These are phyloP conservation scores for Wallacemonas sp. DNA, from an alignment of 208 protist genomes.

Conservation along the genomic window DNA sequence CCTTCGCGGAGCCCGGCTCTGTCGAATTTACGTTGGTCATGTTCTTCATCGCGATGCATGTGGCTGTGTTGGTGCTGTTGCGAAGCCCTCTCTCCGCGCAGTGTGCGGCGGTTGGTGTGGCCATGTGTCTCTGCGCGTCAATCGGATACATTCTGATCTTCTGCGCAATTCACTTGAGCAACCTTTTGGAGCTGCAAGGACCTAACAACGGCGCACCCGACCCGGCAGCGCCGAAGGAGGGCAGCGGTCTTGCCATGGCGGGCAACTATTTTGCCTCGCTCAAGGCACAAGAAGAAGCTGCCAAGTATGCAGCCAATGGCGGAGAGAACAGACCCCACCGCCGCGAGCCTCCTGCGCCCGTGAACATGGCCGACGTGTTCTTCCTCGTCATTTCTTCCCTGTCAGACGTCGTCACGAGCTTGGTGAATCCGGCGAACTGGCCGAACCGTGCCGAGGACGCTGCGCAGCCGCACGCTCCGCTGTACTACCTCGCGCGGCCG, in stretches of 20 bases:
- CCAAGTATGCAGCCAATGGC: too few species aligned
- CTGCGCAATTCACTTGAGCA: slow-evolving; percentile 15
- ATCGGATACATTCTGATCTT: slow-evolving; percentile 44
- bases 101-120: slow-evolving; percentile 26
- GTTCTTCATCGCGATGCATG: slow-evolving; percentile 8
- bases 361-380: background rate
- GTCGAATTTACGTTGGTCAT: slow-evolving; percentile 24
- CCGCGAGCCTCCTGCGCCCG: too few species aligned
- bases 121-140: slow-evolving; percentile 23
- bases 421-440: slow-evolving; percentile 2
- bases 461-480: background rate
- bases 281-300: slow-evolving; percentile 4
- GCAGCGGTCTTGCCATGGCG: slow-evolving; percentile 4
- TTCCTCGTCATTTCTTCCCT: background rate
- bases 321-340: too few species aligned
- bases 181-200: background rate
- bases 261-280: background rate
- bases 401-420: background rate
- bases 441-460: background rate
- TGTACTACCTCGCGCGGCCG: slow-evolving; percentile 15
- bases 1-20: slow-evolving; percentile 23
- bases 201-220: background rate
- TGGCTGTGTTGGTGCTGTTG: slow-evolving; percentile 16
- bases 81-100: slow-evolving; percentile 7
- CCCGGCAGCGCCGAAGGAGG: background rate